Evolutionary conservation across 2,329 filamentous ascomycete genomes (phyloP).

Genomic region (Ilyonectria destructans): DNA sequence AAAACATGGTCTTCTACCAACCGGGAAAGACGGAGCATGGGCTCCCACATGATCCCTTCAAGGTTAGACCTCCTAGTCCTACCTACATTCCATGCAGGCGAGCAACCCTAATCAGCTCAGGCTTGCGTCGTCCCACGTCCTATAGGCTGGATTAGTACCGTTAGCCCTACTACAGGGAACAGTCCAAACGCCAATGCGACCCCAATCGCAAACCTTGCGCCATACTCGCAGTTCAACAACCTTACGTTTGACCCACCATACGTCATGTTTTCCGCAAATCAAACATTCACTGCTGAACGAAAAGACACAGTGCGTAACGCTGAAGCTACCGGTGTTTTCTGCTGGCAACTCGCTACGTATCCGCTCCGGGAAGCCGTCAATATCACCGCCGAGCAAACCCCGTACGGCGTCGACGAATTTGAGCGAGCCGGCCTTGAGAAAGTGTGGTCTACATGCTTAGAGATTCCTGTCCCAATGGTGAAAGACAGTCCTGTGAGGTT

Average conservation of each 20-base stretch:
- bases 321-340: constrained; percentile 25
- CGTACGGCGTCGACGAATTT: constrained; percentile 24
- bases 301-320: constrained; percentile 27
- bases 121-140: constrained; percentile 26
- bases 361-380: constrained; percentile 24
- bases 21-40: constrained; percentile 25
- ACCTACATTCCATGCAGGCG: not conserved
- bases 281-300: not conserved
- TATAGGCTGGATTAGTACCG: constrained; percentile 27
- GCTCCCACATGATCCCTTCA: constrained; percentile 22
- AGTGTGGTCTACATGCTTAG: constrained; percentile 12
- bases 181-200: constrained; percentile 7
- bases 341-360: constrained; percentile 27
- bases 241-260: constrained; percentile 27
- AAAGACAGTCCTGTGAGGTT: constrained; percentile 26
- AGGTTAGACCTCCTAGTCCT: not conserved
- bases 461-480: constrained; percentile 20
- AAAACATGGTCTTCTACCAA: constrained; percentile 12
- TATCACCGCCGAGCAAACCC: constrained; percentile 20
- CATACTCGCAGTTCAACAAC: constrained; percentile 30
- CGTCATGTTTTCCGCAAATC: constrained; percentile 18
- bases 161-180: not conserved
- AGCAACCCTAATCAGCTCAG: not conserved
- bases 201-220: constrained; percentile 14
- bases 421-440: constrained; percentile 24